phyloP scores from a whole-genome alignment of 2,329 filamentous ascomycete species.

The Aaosphaeria arxii region DNA sequence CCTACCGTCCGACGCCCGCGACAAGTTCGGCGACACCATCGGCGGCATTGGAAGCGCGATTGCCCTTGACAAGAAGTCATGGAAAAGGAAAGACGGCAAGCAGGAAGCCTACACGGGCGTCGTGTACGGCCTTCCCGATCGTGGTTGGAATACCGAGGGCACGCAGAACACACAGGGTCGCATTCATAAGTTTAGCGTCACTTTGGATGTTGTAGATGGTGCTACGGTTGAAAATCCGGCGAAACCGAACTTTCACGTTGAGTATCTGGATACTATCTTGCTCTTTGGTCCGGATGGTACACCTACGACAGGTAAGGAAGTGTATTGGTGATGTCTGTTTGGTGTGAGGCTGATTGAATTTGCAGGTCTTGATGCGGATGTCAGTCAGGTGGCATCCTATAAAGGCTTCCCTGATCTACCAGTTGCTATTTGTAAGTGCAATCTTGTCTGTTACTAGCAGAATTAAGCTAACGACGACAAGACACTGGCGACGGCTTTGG shows the following conservation, averaged over 20 bases:
- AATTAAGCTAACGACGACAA: slow-evolving; percentile 8
- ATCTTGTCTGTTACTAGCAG: slow-evolving; percentile 5
- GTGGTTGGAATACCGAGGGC: slow-evolving; percentile 70
- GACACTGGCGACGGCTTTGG: slow-evolving; percentile 67
- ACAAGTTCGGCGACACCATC: slow-evolving; percentile 68
- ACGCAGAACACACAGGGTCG: slow-evolving; percentile 67
- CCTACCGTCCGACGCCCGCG: slow-evolving; percentile 55
- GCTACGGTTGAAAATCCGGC: slow-evolving; percentile 55
- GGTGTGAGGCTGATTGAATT: too few species aligned
- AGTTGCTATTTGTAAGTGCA: slow-evolving; percentile 50
- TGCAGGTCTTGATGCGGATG: slow-evolving; percentile 59
- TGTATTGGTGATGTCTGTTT: slow-evolving; percentile 1
- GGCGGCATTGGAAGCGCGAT: slow-evolving; percentile 65
- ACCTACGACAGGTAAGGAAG: slow-evolving; percentile 49
- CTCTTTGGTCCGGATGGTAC: slow-evolving; percentile 62
- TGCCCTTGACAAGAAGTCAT: slow-evolving; percentile 59
- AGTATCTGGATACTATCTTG: slow-evolving; percentile 63
- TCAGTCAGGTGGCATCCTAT: slow-evolving; percentile 52
- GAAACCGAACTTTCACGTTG: slow-evolving; percentile 59
- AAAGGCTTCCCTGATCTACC: slow-evolving; percentile 62
- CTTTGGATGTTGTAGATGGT: slow-evolving; percentile 50
- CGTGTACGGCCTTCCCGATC: slow-evolving; percentile 63
- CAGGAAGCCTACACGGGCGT: slow-evolving; percentile 55
- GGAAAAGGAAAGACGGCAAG: slow-evolving; percentile 52
- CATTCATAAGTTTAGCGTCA: slow-evolving; percentile 65